Percentiles rank a stretch among this genome's conserved stretches.
These are phyloP conservation scores for Cordyceps farinosa DNA, from an alignment of 2,329 filamentous ascomycete species.

Conservation along the genomic window DNA sequence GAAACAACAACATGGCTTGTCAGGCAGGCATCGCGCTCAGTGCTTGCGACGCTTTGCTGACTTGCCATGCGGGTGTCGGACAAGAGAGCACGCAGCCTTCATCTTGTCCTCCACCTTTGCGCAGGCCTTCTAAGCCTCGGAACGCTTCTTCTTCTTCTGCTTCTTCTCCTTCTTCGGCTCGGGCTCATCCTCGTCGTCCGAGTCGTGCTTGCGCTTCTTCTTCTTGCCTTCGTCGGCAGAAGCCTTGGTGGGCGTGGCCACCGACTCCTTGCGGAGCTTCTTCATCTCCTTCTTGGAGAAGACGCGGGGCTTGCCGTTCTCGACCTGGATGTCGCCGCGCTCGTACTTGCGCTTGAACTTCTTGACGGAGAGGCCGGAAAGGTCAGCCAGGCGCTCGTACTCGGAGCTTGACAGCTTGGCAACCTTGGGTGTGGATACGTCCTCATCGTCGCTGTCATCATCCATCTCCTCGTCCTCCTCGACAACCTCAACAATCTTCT, in stretches of 20 bases:
- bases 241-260: slow-evolving; percentile 42
- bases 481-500: slow-evolving; percentile 39
- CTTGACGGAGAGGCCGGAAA: slow-evolving; percentile 66
- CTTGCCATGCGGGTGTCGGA: background rate
- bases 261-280: slow-evolving; percentile 62
- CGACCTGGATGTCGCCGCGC: slow-evolving; percentile 68
- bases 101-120: background rate
- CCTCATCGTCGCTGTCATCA: slow-evolving; percentile 30
- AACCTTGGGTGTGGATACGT: slow-evolving; percentile 34
- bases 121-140: slow-evolving; percentile 28
- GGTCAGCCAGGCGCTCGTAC: slow-evolving; percentile 58
- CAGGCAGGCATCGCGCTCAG: slow-evolving; percentile 4
- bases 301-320: slow-evolving; percentile 63
- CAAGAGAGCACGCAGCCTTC: background rate
- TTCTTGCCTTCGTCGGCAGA: slow-evolving; percentile 37
- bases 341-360: slow-evolving; percentile 78
- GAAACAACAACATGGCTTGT: slow-evolving; percentile 16
- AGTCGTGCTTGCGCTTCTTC: slow-evolving; percentile 73
- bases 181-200: slow-evolving; percentile 59
- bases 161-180: slow-evolving; percentile 59
- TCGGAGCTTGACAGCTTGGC: slow-evolving; percentile 52
- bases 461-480: slow-evolving; percentile 36
- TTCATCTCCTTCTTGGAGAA: slow-evolving; percentile 74
- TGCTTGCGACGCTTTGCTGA: background rate
- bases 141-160: slow-evolving; percentile 48